Evolutionary conservation across 2,329 filamentous ascomycete species (phyloP).

Genomic region (Dendrostoma leiphaemia): DNA sequence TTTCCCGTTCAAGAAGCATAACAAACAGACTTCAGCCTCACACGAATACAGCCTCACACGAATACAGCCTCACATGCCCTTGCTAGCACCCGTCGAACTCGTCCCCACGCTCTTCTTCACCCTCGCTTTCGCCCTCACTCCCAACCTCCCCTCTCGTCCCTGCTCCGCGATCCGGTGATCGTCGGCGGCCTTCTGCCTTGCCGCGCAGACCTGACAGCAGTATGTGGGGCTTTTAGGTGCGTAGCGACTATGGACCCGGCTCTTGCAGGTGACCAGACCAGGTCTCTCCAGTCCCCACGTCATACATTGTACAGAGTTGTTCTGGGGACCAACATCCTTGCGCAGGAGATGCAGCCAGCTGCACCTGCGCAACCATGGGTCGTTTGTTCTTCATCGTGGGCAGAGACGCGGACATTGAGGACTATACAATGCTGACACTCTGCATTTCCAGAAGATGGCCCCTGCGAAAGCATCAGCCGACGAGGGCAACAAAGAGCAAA

Average conservation of each 20-base stretch:
- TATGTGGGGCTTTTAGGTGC: conserved; percentile 20
- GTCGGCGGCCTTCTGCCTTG: conserved; percentile 2
- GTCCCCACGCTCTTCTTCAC: neutral
- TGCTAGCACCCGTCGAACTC: neutral
- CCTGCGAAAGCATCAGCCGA: conserved; percentile 18
- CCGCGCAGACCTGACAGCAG: conserved; percentile 17
- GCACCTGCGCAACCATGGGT: no score
- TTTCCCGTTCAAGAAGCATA: neutral
- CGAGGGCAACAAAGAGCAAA: conserved; percentile 18
- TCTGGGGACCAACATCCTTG: no score
- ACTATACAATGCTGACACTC: conserved; percentile 9
- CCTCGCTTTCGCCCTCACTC: neutral
- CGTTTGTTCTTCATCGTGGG: no score
- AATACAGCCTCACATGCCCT: neutral
- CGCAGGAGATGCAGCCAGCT: no score
- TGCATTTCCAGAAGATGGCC: conserved; percentile 17
- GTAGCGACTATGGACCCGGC: neutral
- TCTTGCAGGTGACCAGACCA: no score
- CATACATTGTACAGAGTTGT: neutral
- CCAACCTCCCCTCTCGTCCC: neutral
- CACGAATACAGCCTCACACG: neutral
- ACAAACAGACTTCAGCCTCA: neutral
- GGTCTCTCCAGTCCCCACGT: neutral
- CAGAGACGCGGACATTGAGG: neutral
- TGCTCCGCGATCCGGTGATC: neutral